Conservation (phyloP, 345 rosid genomes). For the Hibiscus trionum region DNA sequence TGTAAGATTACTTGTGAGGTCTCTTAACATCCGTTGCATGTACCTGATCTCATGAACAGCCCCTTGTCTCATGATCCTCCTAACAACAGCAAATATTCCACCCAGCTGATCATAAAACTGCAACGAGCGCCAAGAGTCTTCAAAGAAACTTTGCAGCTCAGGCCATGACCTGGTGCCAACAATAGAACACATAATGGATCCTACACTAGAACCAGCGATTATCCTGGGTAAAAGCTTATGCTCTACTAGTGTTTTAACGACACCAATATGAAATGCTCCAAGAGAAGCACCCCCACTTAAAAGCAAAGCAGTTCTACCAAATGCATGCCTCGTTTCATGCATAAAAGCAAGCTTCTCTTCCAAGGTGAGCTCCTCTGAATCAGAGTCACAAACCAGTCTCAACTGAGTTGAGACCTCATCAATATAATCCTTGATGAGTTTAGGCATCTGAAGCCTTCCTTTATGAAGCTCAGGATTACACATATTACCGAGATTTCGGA, state of each 20-base stretch:
- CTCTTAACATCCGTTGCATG: slow-evolving; percentile 81
- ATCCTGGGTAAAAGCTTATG: slow-evolving; percentile 89
- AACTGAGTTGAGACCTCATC: slow-evolving; percentile 90
- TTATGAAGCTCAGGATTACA: slow-evolving; percentile 95
- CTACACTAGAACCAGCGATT: slow-evolving; percentile 97
- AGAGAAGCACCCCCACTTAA: slow-evolving; percentile 99
- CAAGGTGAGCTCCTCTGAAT: slow-evolving; percentile 80
- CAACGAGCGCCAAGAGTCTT: slow-evolving; percentile 67
- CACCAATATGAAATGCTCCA: slow-evolving; percentile 90
- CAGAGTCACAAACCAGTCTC: slow-evolving; percentile 83
- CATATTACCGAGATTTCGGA: slow-evolving; percentile 95
- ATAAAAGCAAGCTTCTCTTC: slow-evolving; percentile 91
- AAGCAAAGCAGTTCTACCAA: slow-evolving; percentile 96
- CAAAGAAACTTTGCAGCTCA: slow-evolving; percentile 85
- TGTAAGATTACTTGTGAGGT: slow-evolving; percentile 88
- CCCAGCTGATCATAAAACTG: slow-evolving; percentile 96
- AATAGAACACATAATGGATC: slow-evolving; percentile 77
- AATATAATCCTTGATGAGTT: slow-evolving; percentile 83
- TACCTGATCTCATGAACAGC: slow-evolving; percentile 90
- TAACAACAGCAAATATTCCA: slow-evolving; percentile 73
- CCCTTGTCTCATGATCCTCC: slow-evolving; percentile 78
- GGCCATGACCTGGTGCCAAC: slow-evolving; percentile 97
- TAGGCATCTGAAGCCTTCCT: slow-evolving; percentile 93
- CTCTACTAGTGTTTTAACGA: slow-evolving; percentile 80
- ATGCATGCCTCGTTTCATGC: slow-evolving; percentile 97